These are phyloP conservation scores for Quercus robur DNA, from an alignment of 306 rosid genomes.

Conservation along the genomic window DNA sequence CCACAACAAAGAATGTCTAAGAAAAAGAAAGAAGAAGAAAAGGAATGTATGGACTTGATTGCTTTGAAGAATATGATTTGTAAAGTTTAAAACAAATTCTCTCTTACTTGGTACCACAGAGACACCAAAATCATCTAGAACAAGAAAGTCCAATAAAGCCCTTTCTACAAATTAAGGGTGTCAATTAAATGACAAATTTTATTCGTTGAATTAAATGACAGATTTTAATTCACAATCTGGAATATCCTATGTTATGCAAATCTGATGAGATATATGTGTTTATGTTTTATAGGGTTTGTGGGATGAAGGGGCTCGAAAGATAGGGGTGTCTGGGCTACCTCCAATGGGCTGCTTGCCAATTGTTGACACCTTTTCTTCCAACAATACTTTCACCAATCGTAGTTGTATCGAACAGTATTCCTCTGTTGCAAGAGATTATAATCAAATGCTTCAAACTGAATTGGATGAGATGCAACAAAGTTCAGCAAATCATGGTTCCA, in stretches of 20 bases:
- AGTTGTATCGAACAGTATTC: constrained; percentile 47
- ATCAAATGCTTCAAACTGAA: constrained; percentile 51
- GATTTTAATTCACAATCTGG: too few species aligned
- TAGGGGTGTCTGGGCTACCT: constrained; percentile 56
- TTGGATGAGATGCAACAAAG: constrained; percentile 25
- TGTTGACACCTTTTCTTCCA: constrained; percentile 41
- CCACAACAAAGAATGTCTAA: too few species aligned
- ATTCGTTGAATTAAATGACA: too few species aligned
- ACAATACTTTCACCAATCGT: constrained; percentile 18
- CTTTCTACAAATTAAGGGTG: too few species aligned
- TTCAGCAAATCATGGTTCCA: constrained; percentile 13
- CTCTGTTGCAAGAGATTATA: constrained; percentile 45
- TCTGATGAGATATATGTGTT: background rate
- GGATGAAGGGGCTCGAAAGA: constrained; percentile 58
- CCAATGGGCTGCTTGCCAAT: constrained; percentile 74
- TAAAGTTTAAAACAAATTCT: too few species aligned
- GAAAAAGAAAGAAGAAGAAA: too few species aligned
- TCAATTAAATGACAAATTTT: too few species aligned
- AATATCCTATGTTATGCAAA: background rate
- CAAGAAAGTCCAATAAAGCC: too few species aligned
- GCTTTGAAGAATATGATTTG: too few species aligned
- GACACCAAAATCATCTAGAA: too few species aligned
- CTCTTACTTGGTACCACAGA: too few species aligned
- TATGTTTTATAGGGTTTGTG: constrained; percentile 35
- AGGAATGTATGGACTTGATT: too few species aligned